Base-by-base conservation (phyloP, 495 filamentous ascomycete genomes). In the Letharia lupina region DNA sequence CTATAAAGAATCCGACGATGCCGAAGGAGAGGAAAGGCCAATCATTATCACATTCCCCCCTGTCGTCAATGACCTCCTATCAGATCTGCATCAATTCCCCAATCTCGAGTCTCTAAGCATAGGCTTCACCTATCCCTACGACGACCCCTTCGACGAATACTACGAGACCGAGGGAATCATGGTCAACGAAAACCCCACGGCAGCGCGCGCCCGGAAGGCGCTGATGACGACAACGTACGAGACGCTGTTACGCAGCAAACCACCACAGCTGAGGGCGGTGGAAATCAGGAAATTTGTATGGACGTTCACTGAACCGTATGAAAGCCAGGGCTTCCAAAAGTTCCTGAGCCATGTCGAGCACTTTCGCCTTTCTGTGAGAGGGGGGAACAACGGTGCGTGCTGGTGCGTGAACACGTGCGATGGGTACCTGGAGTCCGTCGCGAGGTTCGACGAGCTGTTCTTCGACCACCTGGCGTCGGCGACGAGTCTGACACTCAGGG, bases 31-130 rank as follows among this genome's bases (percentile, higher is more conserved):
- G 3, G 50, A 31, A 15, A 54, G 13, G 50, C 12, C 50, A 13
- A 15, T 54, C 28, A 54, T 3, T 4, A 54, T 54, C 28, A 54
- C 50, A 33, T 23, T 54, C 28, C 50, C 50, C 50, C 28, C 28
- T 13, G 23, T 54, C 50, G 58, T 60, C 23, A 23, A 40, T 10
- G 12, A 16, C 33, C 20, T 60, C 35, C 13, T 60, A 31, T 60
- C 58, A 60, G 58, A 40, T 23, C 23, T 60, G 41, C 18, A 31
- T 4, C 37, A 44, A 23, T 44, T 60, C 35, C 16, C 58, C 8
- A 60, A 41, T 40, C 58, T 60, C 20, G 20, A 60, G 58, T 40
- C 58, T 20, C 58, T 60, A 3, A 60, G 58, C 28, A 60, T 60
- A n/a, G 58, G 41, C 37, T 60, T 60, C 41, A 23, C 58, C 41